phyloP scores from a whole-genome alignment of 176 grass and related monocot species.

The Ensete ventricosum region DNA sequence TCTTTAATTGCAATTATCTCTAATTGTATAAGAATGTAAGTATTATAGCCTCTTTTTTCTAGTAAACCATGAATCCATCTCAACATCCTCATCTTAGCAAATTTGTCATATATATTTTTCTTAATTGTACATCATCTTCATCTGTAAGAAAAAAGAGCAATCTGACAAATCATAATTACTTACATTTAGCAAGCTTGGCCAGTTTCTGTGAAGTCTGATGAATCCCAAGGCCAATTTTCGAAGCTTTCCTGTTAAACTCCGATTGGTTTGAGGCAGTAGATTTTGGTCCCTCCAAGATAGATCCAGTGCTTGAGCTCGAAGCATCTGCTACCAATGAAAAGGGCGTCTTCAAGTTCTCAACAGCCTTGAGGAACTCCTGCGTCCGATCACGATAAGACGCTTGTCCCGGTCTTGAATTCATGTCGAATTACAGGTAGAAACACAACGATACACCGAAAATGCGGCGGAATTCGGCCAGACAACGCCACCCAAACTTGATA shows the following conservation, averaged over 20 bases:
- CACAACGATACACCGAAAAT: no score
- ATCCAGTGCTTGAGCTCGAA: constrained; percentile 20
- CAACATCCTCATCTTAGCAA: no score
- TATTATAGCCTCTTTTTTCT: no score
- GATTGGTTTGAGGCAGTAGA: constrained; percentile 42
- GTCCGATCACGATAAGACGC: constrained; percentile 88
- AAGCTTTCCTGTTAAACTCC: constrained; percentile 79
- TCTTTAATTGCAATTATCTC: no score
- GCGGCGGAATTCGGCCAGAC: neutral
- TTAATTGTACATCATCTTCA: no score
- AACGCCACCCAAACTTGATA: neutral
- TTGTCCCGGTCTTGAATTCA: constrained; percentile 52
- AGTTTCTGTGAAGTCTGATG: constrained; percentile 94
- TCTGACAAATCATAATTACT: neutral
- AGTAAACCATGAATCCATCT: no score
- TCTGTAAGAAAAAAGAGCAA: neutral
- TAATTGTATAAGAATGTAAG: no score
- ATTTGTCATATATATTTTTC: no score
- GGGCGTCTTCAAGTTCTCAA: constrained; percentile 59
- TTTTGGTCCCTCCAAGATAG: constrained; percentile 32
- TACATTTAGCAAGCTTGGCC: constrained; percentile 72
- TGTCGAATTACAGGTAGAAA: neutral
- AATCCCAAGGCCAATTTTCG: constrained; percentile 85
- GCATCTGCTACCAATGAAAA: constrained; percentile 10
- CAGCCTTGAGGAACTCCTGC: constrained; percentile 65